Evolutionary conservation across 805 yeast species (phyloP), one percentile per base, ranked within the genome.

Genomic region (Saccharomycopsis guyanensis): DNA sequence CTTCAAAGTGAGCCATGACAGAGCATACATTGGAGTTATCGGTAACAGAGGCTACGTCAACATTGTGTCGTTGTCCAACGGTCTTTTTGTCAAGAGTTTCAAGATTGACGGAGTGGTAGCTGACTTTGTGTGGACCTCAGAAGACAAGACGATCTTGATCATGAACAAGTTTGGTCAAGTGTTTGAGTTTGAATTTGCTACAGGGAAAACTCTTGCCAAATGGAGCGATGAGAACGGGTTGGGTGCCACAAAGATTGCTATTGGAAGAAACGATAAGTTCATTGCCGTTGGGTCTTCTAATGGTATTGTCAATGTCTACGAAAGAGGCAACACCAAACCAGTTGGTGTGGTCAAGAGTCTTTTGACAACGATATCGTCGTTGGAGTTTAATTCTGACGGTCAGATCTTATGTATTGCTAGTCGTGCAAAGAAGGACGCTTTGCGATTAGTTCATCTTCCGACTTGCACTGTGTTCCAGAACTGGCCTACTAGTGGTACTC

Each of bases 401-500:
- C 98, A 93, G 63, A 64, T 93, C 15, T 66, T 93, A 52, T 83
- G 87, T 56, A 73, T 89, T 53, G 91, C 96, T 0, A 84, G 95
- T 6, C 73, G 93, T 56, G 87, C 82, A 3, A 78, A 80, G 66
- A 78, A 82, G 56, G 97, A 93, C 63, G 86, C 96, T 2, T 69
- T 93, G 51, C 75, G 89, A 57, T 62, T 93, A 53, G 89, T 87
- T 10, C 97, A 93, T 60, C 65, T 91, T 47, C 96, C 97, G 19
- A 74, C 85, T 22, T 86, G 91, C 53, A 76, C 86, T 16, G 95
- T 86, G 4, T 93, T 80, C 66, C 72, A 80, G 41, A 93, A 93
- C 68, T 93, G 98, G 98, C 99, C 99, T 15, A 93, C 97, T 1
- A 80, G 91, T 43, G 88, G 88, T 4, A 91, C 98, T 0, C 97